Percentiles rank a stretch among this genome's conserved stretches.
These are phyloP conservation scores for Cyberlindnera sargentensis DNA, from an alignment of 805 yeast genomes.

Conservation along the genomic window DNA sequence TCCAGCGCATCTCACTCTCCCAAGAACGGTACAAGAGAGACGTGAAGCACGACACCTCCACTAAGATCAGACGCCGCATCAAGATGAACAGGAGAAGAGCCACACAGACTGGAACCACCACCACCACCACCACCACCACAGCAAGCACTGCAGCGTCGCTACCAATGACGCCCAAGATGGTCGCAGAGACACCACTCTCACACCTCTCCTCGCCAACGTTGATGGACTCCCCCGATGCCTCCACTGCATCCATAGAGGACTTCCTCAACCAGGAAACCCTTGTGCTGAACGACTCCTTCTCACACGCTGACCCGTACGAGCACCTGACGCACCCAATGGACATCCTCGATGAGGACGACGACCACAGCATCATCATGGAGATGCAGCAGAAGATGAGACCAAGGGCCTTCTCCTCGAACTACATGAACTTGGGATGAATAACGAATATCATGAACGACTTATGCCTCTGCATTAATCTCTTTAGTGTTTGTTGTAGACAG, in stretches of 20 bases:
- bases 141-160: neutral
- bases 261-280: constrained; percentile 3
- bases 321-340: constrained; percentile 20
- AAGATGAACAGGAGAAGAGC: constrained; percentile 7
- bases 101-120: constrained; percentile 14
- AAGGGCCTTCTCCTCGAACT: constrained; percentile 15
- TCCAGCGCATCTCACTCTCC: constrained; percentile 13
- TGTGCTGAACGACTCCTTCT: neutral
- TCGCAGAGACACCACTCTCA: neutral
- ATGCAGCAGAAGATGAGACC: constrained; percentile 7
- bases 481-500: neutral
- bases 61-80: neutral
- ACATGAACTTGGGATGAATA: constrained; percentile 8
- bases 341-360: constrained; percentile 4
- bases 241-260: constrained; percentile 1
- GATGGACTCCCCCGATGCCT: constrained; percentile 1
- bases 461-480: neutral
- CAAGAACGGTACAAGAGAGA: constrained; percentile 2
- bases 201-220: constrained; percentile 12
- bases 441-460: neutral
- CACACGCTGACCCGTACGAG: constrained; percentile 21
- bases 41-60: neutral
- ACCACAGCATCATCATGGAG: neutral
- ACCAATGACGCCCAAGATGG: neutral
- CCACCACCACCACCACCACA: neutral